Base-by-base conservation (phyloP, 352 stramenopile species). In the Halophytophthora batemanensis region DNA sequence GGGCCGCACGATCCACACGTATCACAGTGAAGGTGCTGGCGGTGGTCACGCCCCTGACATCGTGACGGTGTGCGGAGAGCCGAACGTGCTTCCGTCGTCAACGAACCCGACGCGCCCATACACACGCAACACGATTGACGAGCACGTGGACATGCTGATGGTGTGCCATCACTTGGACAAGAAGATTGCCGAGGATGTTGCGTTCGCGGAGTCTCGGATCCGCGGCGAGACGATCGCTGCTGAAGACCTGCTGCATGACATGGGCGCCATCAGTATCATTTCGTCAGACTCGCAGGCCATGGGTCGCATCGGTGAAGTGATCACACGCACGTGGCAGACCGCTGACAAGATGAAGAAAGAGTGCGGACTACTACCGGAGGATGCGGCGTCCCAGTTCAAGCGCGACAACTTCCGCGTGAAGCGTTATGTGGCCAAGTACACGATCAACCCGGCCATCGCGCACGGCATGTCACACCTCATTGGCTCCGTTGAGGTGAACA, bases 91-190 rank as follows among this genome's bases (percentile, higher is more conserved):
- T 22, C 96, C 96, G 17, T 98, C 88, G 56, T 98, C 88, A 1
- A 99, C 96, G 0, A 99, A 99, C 76, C 96, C 96, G 10, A 99
- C 96, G 28, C 84, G 93, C 40, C 96, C 96, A 3, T 98, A 97
- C 66, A 98, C 95, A 12, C 74, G 82, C 37, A 99, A 99, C 69
- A 99, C 96, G 21, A 98, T 99, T 52, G 96, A 98, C 53, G 96
- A 99, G 63, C 96, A 99, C 66, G 85, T 99, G 28, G 96, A 99
- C 74, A 99, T 99, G 96, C 77, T 99, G 22, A 98, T 99, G 95
- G 96, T 99, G 28, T 99, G 96, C 61, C 96, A 99, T 67, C 96
- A 99, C 62, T 81, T 99, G 53, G 90, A 98, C 71, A 90, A 95
- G 55, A 90, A 84, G 53, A 98, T 98, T 55, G 85, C 90, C 0